Base-by-base conservation (phyloP, 2,329 filamentous ascomycete genomes). In the Dryadomyces quercus-mongolicae region DNA sequence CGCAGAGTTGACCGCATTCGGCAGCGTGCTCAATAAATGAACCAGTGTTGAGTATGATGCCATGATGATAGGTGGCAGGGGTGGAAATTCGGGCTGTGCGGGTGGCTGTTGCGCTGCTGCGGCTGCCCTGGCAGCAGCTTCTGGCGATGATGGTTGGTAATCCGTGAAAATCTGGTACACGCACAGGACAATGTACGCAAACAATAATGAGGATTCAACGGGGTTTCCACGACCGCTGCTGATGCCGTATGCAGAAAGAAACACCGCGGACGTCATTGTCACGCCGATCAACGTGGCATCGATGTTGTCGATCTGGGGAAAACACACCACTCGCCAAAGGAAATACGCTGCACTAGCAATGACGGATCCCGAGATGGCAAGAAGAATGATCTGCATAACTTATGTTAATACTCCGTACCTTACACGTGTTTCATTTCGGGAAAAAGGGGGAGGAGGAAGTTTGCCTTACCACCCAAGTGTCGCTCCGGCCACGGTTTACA, bases 151-250 rank as follows among this genome's bases (percentile, higher is more conserved):
- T 3, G 93, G 90, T 61, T 92, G 82, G 70, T 97, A 97, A 70
- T 98, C 93, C 63, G 93, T 98, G 69, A 97, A 97, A 68, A 97
- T 97, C 69, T 98, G 93, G 72, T 97, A 98, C 65, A 97, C 87
- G 73, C 92, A 97, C 58, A 98, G 84, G n/a, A 95, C 93, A 57
- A 96, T 82, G 69, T 98, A 98, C 64, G 93, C 92, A 65, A 98
- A 97, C 56, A 98, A 78, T 12, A 98, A 75, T 21, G 92, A 95
- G 61, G 89, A 95, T 70, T 98, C 92, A 54, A 97, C 87, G 2
- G 92, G 89, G 64, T 95, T 98, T 57, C 93, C 93, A 62, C 91
- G 84, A 1, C 92, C 92, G 63, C 88, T 95, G 58, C 87, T 88
- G 62, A 97, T 96, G 25, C 93, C 93, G 76, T 92, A 96, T 15